Evolutionary conservation across 1,139 yeast genomes (phyloP).

Genomic region (Diutina mesorugosa): DNA sequence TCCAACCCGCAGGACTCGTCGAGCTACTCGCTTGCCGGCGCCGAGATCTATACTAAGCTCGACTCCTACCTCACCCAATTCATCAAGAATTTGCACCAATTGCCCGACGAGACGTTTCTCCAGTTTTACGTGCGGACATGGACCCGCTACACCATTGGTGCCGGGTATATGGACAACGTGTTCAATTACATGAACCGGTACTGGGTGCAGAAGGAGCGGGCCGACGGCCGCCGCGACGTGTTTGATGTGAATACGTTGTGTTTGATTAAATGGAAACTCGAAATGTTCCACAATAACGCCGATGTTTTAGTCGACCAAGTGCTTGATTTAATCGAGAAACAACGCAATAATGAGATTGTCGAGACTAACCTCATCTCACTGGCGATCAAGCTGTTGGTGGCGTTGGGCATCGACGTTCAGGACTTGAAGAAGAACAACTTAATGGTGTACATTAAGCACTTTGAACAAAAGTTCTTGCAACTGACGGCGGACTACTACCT

Average conservation of each 20-base stretch:
- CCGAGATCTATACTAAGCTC: conserved; percentile 71
- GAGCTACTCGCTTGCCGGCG: conserved; percentile 57
- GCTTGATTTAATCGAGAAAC: conserved; percentile 60
- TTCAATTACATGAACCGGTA: conserved; percentile 93
- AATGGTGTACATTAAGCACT: conserved; percentile 66
- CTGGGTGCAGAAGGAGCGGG: conserved; percentile 95
- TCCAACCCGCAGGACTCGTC: conserved; percentile 4
- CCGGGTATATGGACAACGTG: conserved; percentile 83
- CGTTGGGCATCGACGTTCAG: conserved; percentile 62
- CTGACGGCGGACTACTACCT: conserved; percentile 65
- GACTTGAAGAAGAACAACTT: conserved; percentile 79
- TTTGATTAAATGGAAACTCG: conserved; percentile 76
- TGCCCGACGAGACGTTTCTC: conserved; percentile 54
- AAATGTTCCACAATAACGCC: conserved; percentile 60
- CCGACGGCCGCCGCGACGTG: conserved; percentile 86
- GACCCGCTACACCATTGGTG: conserved; percentile 85
- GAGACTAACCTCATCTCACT: conserved; percentile 55
- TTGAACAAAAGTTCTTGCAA: conserved; percentile 65
- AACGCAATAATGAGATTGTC: conserved; percentile 69
- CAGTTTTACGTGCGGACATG: conserved; percentile 81
- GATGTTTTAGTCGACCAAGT: conserved; percentile 55
- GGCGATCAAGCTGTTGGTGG: conserved; percentile 76
- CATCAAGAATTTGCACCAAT: conserved; percentile 36
- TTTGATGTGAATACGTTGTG: conserved; percentile 87
- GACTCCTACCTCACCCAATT: conserved; percentile 54